Evolutionary conservation across 495 filamentous ascomycete species (phyloP).

Genomic region (Physcia stellaris): DNA sequence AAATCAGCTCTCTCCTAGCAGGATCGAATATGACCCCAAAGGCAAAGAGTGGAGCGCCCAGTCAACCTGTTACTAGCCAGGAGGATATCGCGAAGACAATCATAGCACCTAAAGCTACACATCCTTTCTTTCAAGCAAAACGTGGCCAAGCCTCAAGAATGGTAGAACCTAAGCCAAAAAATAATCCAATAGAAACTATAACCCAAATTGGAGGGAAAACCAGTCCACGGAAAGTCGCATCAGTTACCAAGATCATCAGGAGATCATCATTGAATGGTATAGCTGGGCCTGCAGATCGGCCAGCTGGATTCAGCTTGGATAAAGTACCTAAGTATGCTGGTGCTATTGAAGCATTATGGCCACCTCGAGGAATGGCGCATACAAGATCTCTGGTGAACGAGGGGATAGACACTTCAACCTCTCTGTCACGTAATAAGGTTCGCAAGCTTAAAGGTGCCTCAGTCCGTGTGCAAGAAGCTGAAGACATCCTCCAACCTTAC

Average conservation of each 20-base stretch:
- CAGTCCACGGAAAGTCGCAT: too few relatives aligned
- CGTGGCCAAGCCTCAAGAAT: too few relatives aligned
- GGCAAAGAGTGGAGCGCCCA: conserved; percentile 5
- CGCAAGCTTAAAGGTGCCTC: conserved; percentile 38
- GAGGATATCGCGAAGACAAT: too few relatives aligned
- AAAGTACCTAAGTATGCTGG: too few relatives aligned
- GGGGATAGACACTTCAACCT: not conserved
- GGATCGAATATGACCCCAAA: conserved; percentile 12
- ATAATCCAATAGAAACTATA: too few relatives aligned
- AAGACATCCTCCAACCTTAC: conserved; percentile 30
- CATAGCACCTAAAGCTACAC: conserved; percentile 48
- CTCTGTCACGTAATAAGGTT: not conserved
- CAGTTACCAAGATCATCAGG: too few relatives aligned
- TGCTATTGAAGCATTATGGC: conserved; percentile 53
- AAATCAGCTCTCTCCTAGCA: conserved; percentile 38
- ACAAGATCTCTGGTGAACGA: conserved; percentile 8
- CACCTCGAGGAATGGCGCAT: conserved; percentile 40
- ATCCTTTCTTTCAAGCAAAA: conserved; percentile 62
- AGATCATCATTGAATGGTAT: too few relatives aligned
- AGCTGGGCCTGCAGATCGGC: too few relatives aligned
- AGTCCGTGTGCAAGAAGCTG: conserved; percentile 25
- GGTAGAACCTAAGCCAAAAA: too few relatives aligned
- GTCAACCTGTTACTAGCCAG: conserved; percentile 21
- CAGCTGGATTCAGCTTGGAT: too few relatives aligned
- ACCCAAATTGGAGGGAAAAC: too few relatives aligned